phyloP scores from a whole-genome alignment of 208 protist genomes.

The Trypanosoma melophagium region DNA sequence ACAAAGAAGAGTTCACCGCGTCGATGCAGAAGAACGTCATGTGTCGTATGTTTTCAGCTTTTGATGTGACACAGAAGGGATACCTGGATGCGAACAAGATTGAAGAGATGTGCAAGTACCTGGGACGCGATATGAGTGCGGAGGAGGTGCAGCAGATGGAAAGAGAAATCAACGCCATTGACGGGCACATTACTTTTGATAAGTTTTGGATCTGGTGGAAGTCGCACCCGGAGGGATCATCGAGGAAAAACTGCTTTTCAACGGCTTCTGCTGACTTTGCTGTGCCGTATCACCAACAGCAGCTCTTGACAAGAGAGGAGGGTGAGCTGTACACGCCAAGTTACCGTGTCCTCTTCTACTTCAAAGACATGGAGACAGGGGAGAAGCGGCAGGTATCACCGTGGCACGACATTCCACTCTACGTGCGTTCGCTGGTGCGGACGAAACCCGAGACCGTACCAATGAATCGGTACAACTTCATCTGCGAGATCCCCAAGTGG shows the following conservation, averaged over 20 bases:
- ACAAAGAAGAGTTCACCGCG: slow-evolving; percentile 71
- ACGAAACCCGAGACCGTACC: slow-evolving; percentile 80
- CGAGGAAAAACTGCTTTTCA: slow-evolving; percentile 69
- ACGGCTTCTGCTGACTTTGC: slow-evolving; percentile 87
- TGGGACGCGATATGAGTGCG: slow-evolving; percentile 50
- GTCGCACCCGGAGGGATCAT: slow-evolving; percentile 42
- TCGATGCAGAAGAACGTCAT: slow-evolving; percentile 81
- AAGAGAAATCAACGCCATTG: slow-evolving; percentile 47
- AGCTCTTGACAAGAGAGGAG: slow-evolving; percentile 80
- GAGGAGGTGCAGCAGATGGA: slow-evolving; percentile 60
- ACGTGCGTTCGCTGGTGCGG: slow-evolving; percentile 82
- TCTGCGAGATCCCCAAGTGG: slow-evolving; percentile 94
- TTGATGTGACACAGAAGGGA: slow-evolving; percentile 82
- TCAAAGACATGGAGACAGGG: slow-evolving; percentile 83
- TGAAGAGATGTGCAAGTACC: slow-evolving; percentile 77
- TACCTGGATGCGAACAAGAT: slow-evolving; percentile 65
- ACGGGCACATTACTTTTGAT: slow-evolving; percentile 74
- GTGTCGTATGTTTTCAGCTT: slow-evolving; percentile 86
- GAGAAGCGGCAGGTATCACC: slow-evolving; percentile 79
- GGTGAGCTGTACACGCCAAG: slow-evolving; percentile 89
- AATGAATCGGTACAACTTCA: slow-evolving; percentile 91
- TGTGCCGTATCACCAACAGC: slow-evolving; percentile 88
- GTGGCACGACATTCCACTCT: slow-evolving; percentile 92
- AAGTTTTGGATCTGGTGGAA: slow-evolving; percentile 87
- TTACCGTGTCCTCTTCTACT: slow-evolving; percentile 91